A percentile compares a stretch with the other conserved stretches of the same genome.
phyloP scores from a whole-genome alignment of 768 basidiomycete genomes.

The Amanita exitialis region DNA sequence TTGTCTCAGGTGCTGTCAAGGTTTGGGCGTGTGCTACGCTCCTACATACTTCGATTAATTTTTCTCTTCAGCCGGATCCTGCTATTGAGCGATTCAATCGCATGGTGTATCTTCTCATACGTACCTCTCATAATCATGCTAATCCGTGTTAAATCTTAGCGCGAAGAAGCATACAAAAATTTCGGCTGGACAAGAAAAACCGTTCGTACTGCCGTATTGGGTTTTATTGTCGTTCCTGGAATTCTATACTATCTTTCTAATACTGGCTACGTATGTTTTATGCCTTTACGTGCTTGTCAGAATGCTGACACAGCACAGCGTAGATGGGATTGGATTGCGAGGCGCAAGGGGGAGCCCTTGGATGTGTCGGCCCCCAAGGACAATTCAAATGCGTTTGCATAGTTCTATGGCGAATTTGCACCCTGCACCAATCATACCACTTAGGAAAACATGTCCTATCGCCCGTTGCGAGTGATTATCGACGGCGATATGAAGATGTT shows the following conservation, averaged over 20 bases:
- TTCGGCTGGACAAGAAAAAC: slow-evolving; percentile 73
- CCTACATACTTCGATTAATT: not conserved
- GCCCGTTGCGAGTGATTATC: slow-evolving; percentile 81
- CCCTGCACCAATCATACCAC: slow-evolving; percentile 73
- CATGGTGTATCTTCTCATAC: slow-evolving; percentile 25
- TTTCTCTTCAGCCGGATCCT: slow-evolving; percentile 33
- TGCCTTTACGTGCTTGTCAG: not conserved
- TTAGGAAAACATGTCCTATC: slow-evolving; percentile 85
- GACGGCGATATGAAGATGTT: slow-evolving; percentile 88
- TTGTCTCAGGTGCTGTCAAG: slow-evolving; percentile 43
- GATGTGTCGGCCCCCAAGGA: slow-evolving; percentile 4
- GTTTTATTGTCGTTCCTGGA: slow-evolving; percentile 57
- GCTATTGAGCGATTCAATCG: slow-evolving; percentile 48
- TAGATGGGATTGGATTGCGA: slow-evolving; percentile 46
- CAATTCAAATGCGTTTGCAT: slow-evolving; percentile 63
- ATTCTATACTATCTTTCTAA: slow-evolving; percentile 40
- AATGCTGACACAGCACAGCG: slow-evolving; percentile 21
- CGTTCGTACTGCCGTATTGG: slow-evolving; percentile 50
- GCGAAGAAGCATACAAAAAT: slow-evolving; percentile 75
- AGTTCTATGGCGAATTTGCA: slow-evolving; percentile 88
- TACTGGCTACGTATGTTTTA: slow-evolving; percentile 27
- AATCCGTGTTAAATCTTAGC: slow-evolving; percentile 29
- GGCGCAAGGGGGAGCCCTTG: slow-evolving; percentile 25
- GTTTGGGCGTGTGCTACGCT: slow-evolving; percentile 19
- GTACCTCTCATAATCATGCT: not conserved